phyloP scores from a whole-genome alignment of 2,329 filamentous ascomycete genomes.

The Tolypocladium endophyticum region DNA sequence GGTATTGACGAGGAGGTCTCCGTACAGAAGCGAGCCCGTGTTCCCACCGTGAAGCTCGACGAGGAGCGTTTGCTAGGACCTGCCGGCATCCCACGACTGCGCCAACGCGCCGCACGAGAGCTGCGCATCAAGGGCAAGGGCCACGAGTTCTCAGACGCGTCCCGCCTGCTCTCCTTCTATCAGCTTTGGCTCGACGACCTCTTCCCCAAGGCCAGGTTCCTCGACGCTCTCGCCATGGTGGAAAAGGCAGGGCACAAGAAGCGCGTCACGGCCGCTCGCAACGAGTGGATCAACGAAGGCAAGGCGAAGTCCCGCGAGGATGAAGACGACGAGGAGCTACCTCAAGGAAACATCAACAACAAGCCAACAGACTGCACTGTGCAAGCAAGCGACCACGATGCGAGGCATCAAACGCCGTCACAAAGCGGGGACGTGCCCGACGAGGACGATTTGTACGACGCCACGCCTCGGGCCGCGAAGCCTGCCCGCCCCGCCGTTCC shows the following conservation, averaged over 20 bases:
- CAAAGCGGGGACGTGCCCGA: constrained; percentile 16
- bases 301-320: constrained; percentile 38
- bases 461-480: constrained; percentile 30
- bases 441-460: constrained; percentile 44
- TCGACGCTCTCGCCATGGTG: constrained; percentile 79
- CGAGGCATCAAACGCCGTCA: constrained; percentile 15
- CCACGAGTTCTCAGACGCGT: constrained; percentile 86
- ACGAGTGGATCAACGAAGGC: constrained; percentile 74
- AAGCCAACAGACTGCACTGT: constrained; percentile 3
- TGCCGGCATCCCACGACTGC: constrained; percentile 73
- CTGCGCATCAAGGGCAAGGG: constrained; percentile 86
- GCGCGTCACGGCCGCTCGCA: constrained; percentile 60
- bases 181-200: constrained; percentile 95
- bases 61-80: constrained; percentile 71
- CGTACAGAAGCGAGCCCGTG: constrained; percentile 62
- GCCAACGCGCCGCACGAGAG: constrained; percentile 52
- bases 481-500: constrained; percentile 11
- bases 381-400: not conserved
- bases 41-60: constrained; percentile 75
- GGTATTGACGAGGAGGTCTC: constrained; percentile 84
- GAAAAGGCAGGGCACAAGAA: constrained; percentile 89
- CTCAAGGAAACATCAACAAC: constrained; percentile 3
- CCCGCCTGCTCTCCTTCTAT: constrained; percentile 76
- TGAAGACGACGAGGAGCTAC: constrained; percentile 15
- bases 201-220: constrained; percentile 88